Evolutionary conservation across 2,329 filamentous ascomycete species (phyloP), one percentile per base, ranked within the genome.

Genomic region (Fusarium denticulatum): DNA sequence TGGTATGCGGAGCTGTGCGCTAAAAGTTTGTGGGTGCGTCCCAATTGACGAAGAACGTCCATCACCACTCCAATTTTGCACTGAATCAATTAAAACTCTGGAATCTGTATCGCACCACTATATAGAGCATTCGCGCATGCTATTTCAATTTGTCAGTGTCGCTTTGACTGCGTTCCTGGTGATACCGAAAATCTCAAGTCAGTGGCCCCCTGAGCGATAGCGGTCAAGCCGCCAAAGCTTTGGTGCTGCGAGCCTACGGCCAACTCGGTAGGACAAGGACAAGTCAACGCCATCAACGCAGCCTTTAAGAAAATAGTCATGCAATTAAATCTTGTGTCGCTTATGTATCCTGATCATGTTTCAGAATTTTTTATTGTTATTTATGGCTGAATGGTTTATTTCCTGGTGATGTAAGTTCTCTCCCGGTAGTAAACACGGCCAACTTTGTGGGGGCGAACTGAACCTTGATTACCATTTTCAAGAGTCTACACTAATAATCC

Each of bases 1-100:
- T 5, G 1, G 26, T 8, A 1, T 45, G 0, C 1, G 26, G 18
- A 11, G 11, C 0, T 20, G 5, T 6, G n/a, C n/a, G 11, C n/a
- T 26, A 20, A 45, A 24, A 6, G n/a, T 9, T 20, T 1, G 42
- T 18, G 16, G 6, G n/a, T 9, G 16, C 2, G 1, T 18, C 3
- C 6, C 5, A 12, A 18, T 13, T 20, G 5, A 36, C n/a, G 2
- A 50, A n/a, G 6, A 32, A n/a, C 22, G 5, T 24, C 5, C 0
- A 50, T 1, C 30, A 24, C 22, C 30, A 9, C 15, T 20, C 10
- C 15, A 50, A 36, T 1, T 36, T 20, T 0, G 5, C 5, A 36
- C 15, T 6, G 5, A 24, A 24, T 36, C 10, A 50, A 50, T 50
- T 24, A 5, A 50, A 24, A 34, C 6, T 12, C 4, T 6, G 5